phyloP scores from a whole-genome alignment of 345 rosid species.

The Litchi chinensis region DNA sequence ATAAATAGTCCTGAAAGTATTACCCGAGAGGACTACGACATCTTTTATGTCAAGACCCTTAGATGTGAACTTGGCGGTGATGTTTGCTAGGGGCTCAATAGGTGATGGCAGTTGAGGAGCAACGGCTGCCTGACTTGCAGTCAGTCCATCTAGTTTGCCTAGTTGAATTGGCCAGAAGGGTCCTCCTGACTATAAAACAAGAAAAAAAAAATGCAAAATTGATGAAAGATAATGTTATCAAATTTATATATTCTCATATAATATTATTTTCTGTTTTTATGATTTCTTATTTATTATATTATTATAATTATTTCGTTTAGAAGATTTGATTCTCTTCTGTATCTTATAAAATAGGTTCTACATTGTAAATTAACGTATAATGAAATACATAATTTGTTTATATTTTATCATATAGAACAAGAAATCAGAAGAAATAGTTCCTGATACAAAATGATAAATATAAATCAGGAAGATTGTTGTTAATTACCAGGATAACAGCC shows the following conservation, averaged over 20 bases:
- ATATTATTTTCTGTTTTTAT: no score
- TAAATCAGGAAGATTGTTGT: background rate
- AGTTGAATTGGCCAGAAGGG: slow-evolving; percentile 65
- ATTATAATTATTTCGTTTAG: no score
- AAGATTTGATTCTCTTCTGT: no score
- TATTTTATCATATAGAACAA: background rate
- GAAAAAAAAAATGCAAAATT: background rate
- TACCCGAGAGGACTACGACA: slow-evolving; percentile 91
- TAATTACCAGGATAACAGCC: slow-evolving; percentile 57
- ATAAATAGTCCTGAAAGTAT: background rate
- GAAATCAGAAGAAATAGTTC: background rate
- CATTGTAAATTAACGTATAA: no score
- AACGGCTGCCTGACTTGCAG: slow-evolving; percentile 69
- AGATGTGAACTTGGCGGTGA: slow-evolving; percentile 69
- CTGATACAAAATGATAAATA: background rate
- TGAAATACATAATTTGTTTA: no score
- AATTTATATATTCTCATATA: no score
- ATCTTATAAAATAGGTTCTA: no score
- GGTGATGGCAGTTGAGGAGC: slow-evolving; percentile 75
- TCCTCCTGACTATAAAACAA: slow-evolving; percentile 62
- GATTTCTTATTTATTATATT: no score
- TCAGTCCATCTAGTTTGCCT: slow-evolving; percentile 68
- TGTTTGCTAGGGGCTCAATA: slow-evolving; percentile 59
- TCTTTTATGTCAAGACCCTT: slow-evolving; percentile 88
- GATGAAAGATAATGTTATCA: background rate